Percentiles rank a stretch among this genome's conserved stretches.
Evolutionary conservation across 2,329 filamentous ascomycete genomes (phyloP).

Genomic region (Dryadomyces quercivorus): DNA sequence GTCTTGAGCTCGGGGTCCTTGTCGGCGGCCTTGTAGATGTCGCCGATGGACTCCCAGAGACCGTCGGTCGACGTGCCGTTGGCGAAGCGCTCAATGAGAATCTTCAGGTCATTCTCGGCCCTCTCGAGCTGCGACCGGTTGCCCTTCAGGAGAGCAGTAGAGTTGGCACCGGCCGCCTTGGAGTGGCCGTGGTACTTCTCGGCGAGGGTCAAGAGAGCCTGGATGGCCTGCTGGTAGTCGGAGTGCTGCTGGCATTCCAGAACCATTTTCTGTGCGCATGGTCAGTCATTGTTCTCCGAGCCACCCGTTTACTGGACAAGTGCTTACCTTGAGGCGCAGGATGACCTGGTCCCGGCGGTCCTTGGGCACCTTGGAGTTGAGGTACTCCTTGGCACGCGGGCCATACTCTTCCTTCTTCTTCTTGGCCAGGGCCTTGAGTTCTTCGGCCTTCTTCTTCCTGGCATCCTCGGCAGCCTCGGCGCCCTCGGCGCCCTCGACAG

Average conservation of each 20-base stretch:
- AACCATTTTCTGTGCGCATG: conserved; percentile 67
- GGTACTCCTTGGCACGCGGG: conserved; percentile 52
- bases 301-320: too few species aligned
- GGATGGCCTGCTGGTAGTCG: conserved; percentile 86
- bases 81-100: conserved; percentile 85
- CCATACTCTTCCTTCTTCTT: conserved; percentile 27
- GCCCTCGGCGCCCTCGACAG: conserved; percentile 29
- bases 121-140: conserved; percentile 54
- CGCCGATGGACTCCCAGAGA: conserved; percentile 71
- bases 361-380: conserved; percentile 76
- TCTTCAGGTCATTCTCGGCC: conserved; percentile 73
- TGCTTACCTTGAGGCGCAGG: conserved; percentile 59
- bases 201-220: conserved; percentile 71
- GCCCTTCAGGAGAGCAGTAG: conserved; percentile 58
- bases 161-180: conserved; percentile 50
- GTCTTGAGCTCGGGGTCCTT: conserved; percentile 71
- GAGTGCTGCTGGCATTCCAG: conserved; percentile 92
- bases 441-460: conserved; percentile 41
- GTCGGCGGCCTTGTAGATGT: conserved; percentile 79
- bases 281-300: background rate
- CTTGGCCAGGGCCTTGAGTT: conserved; percentile 37
- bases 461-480: too few species aligned
- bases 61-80: conserved; percentile 86
- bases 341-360: conserved; percentile 88
- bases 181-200: conserved; percentile 75